Conservation (phyloP, 306 rosid species). For the Aeschynomene evenia region DNA sequence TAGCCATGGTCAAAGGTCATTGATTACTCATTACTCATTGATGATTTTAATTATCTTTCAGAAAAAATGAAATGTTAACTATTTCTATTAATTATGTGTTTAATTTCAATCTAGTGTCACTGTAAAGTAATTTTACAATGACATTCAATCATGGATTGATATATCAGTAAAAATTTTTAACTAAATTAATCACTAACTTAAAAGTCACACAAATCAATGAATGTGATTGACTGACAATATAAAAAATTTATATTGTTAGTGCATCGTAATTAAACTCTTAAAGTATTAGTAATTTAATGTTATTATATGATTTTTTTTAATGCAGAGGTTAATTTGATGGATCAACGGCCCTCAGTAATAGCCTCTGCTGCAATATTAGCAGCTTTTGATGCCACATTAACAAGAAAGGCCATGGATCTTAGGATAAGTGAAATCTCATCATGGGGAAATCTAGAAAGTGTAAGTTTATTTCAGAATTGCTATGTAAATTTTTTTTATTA, state of each 20-base stretch:
- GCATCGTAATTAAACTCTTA: too few relatives aligned
- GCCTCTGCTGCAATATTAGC: conserved; percentile 83
- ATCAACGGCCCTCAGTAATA: conserved; percentile 64
- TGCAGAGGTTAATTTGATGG: conserved; percentile 63
- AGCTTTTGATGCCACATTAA: conserved; percentile 52
- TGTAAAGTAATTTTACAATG: too few relatives aligned
- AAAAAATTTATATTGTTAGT: too few relatives aligned
- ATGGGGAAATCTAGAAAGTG: conserved; percentile 64
- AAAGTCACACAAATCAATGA: too few relatives aligned
- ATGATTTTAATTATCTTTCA: too few relatives aligned
- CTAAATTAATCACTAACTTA: too few relatives aligned
- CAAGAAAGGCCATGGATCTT: conserved; percentile 51
- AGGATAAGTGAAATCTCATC: conserved; percentile 48
- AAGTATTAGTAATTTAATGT: too few relatives aligned
- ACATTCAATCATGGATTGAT: too few relatives aligned
- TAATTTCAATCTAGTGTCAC: too few relatives aligned
- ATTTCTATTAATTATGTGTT: not conserved
- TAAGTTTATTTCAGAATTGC: conserved; percentile 37
- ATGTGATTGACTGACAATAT: too few relatives aligned
- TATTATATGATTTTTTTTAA: not conserved
- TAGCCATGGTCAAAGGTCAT: conserved; percentile 63
- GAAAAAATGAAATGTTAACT: not conserved
- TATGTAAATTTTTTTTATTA: not conserved
- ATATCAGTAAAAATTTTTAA: too few relatives aligned
- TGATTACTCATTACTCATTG: not conserved